These are phyloP conservation scores for Aspergillus terreus DNA, from an alignment of 2,329 filamentous ascomycete genomes.

Conservation along the genomic window DNA sequence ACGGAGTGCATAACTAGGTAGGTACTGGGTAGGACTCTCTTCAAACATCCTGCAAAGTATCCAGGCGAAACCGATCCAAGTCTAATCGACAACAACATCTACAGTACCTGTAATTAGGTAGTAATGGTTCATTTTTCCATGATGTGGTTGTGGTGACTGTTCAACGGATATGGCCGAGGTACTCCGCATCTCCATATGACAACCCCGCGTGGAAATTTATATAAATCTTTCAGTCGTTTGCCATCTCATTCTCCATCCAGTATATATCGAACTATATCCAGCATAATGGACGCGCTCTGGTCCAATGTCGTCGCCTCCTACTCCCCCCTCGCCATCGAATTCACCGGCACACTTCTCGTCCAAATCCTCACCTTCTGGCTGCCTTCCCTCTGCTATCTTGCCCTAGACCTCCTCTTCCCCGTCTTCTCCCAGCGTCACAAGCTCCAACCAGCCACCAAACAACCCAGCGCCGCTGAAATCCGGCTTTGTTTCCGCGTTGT, in stretches of 20 bases:
- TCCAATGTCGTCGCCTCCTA: constrained; percentile 2
- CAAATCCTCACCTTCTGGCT: constrained; percentile 25
- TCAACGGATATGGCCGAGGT: not conserved
- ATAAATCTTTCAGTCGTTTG: no score
- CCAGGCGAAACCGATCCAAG: no score
- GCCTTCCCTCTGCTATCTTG: constrained; percentile 36
- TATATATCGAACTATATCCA: not conserved
- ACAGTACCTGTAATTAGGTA: no score
- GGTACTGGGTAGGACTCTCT: no score
- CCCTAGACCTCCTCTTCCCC: constrained; percentile 45
- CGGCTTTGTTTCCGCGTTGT: constrained; percentile 44
- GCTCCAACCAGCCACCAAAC: constrained; percentile 51
- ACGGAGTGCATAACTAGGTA: no score
- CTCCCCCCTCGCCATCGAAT: constrained; percentile 18
- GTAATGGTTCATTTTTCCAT: no score
- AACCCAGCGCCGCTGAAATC: constrained; percentile 47
- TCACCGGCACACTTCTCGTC: constrained; percentile 21
- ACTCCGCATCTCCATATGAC: not conserved
- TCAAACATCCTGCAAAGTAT: no score
- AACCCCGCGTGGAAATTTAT: no score
- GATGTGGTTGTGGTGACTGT: no score
- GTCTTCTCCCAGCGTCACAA: constrained; percentile 51
- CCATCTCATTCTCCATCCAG: not conserved
- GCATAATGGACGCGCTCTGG: constrained; percentile 3
- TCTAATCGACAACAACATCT: no score